Base-by-base conservation (phyloP, 306 rosid species). In the Leucaena leucocephala region DNA sequence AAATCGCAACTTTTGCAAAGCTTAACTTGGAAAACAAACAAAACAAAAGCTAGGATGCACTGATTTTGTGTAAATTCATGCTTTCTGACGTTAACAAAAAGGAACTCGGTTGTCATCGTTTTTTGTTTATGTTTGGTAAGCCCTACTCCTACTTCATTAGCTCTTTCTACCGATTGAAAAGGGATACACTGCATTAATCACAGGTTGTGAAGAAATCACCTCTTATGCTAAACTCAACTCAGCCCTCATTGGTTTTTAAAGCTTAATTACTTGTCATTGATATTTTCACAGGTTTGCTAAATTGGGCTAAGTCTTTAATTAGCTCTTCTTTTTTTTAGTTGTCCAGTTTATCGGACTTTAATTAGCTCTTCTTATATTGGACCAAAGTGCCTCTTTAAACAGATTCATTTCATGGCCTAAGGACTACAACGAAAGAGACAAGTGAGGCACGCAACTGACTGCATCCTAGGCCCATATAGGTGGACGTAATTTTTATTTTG, bases 21-120 rank as follows among this genome's bases (percentile, higher is more conserved):
- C 74, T 55, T 45, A 43, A 36, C 62, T 57, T 35, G 65, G 46
- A 36, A 57, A 52, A 45, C 38, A 68, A 68, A 36, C 39, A 36
- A 36, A 36, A 36, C 2, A 4, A 36, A 36, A 36, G 2, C 4
- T 36, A 36, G 4, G 39, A 36, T 36, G 39, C 39, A 36, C 15
- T 27, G 27, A 27, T 27, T 27, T 27, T 27, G 27, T 27, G 16
- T 79, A 49, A 49, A 58, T 54, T 49, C 43, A 36, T 35, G 72
- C 43, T 13, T 46, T 46, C 16, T 12, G 17, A 48, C 16, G 17
- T 13, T 12, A 48, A 48, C 17, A 13, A 13, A 48, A 46, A 48
- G 54, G 14, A 48, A 12, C 54, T 48, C 54, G 14, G 14, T 14
- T 22, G 36, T 22, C 36, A 10, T 22, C 2, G 0, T 10, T 22